Base-by-base conservation (phyloP, 345 rosid genomes). In the Camelina laxa region DNA sequence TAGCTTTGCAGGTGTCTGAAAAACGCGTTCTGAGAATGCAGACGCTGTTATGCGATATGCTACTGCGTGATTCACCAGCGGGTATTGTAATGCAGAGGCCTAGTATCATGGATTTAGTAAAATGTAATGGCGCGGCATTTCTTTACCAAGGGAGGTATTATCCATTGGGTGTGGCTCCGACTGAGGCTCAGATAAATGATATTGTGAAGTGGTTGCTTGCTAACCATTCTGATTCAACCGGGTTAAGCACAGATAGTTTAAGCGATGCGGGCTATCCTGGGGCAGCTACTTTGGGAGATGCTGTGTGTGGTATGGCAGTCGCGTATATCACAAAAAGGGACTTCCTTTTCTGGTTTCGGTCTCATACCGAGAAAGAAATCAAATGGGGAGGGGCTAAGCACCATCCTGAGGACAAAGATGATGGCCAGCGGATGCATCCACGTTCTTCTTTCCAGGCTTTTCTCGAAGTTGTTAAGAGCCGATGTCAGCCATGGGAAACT, bases 341-440 rank as follows among this genome's bases (percentile, higher is more conserved):
- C 79, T 94, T 90, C 55, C 86, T 91, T 22, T 94, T 94, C 84
- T 94, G 97, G 98, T 94, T 94, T 69, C 87, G 98, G 21, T 94
- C 98, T 74, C 96, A 94, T 44, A 85, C 97, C 0, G 98, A 80
- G 31, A 89, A 94, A 75, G 97, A 94, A 84, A 72, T 91, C 73
- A 94, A 94, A 75, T 94, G 98, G 98, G 97, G 98, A 73, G 98
- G 98, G 36, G 98, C 97, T 66, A 94, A 94, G 84, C 98, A 94
- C 70, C 93, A 94, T 54, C 98, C 97, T 0, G 91, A 85, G 87
- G 95, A 94, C 74, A 91, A 90, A 80, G 98, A 94, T 75, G 97
- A 91, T 70, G 91, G 96, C 15, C 95, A 85, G 75, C 83, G 96
- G 80, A 94, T 94, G 98, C 89, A 91, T 80, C 98, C 97, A 1